Percentiles rank a stretch among this genome's conserved stretches.
phyloP scores from a whole-genome alignment of 352 stramenopile genomes.

The Plasmopara muralis region DNA sequence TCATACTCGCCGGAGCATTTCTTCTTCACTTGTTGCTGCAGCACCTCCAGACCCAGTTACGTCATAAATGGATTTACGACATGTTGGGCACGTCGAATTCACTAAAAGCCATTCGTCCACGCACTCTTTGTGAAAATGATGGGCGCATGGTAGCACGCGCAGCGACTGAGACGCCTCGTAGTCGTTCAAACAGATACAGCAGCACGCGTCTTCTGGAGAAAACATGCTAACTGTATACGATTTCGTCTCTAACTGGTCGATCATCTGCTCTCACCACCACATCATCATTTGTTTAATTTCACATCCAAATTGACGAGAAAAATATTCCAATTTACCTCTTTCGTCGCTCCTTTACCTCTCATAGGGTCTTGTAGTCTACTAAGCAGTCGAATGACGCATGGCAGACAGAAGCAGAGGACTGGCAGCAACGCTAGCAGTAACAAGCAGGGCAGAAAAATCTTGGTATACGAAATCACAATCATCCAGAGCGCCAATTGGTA shows the following conservation, averaged over 20 bases:
- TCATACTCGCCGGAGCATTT: slow-evolving; percentile 58
- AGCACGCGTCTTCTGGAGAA: slow-evolving; percentile 77
- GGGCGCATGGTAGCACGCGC: slow-evolving; percentile 91
- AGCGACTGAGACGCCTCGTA: slow-evolving; percentile 86
- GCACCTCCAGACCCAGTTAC: slow-evolving; percentile 11
- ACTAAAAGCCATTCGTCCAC: slow-evolving; percentile 86
- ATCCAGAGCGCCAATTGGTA: slow-evolving; percentile 87
- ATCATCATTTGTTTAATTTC: no score
- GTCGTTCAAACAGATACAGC: slow-evolving; percentile 88
- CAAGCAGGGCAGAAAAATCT: slow-evolving; percentile 91
- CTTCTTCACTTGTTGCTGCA: slow-evolving; percentile 38
- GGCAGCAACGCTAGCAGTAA: slow-evolving; percentile 85
- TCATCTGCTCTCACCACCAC: slow-evolving; percentile 28
- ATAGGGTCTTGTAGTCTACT: slow-evolving; percentile 85
- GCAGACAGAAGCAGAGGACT: slow-evolving; percentile 91
- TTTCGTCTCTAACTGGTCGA: slow-evolving; percentile 56
- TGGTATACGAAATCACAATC: slow-evolving; percentile 90
- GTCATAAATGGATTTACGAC: slow-evolving; percentile 76
- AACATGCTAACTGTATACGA: slow-evolving; percentile 62
- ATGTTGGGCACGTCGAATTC: slow-evolving; percentile 85
- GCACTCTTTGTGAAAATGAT: slow-evolving; percentile 93
- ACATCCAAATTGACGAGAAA: background rate
- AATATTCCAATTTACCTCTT: slow-evolving; percentile 39
- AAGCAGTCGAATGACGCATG: slow-evolving; percentile 89
- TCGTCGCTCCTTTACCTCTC: slow-evolving; percentile 75